Percentiles rank a stretch among this genome's conserved stretches.
Evolutionary conservation across 768 basidiomycete species (phyloP).

Genomic region (Ephemerocybe angulata): DNA sequence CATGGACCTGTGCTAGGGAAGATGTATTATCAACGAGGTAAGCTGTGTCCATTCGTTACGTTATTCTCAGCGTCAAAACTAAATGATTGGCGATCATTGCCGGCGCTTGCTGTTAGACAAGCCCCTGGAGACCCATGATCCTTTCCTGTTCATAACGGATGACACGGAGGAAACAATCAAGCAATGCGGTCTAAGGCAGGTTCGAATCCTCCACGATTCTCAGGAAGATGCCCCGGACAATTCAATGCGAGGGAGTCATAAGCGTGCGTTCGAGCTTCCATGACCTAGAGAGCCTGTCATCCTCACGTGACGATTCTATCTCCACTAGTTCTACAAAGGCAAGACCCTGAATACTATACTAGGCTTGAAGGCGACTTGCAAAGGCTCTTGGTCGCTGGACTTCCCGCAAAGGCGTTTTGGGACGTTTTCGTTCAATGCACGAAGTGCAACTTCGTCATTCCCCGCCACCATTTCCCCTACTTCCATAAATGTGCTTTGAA

Average conservation of each 20-base stretch:
- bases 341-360: neutral
- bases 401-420: neutral
- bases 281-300: neutral
- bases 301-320: neutral
- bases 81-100: too few species aligned
- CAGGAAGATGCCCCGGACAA: neutral
- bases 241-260: neutral
- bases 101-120: neutral
- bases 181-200: neutral
- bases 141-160: neutral
- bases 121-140: neutral
- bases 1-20: neutral
- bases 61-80: neutral
- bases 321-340: neutral
- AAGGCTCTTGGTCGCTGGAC: neutral
- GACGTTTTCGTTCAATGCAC: neutral
- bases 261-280: neutral
- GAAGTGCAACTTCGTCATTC: neutral
- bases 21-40: neutral
- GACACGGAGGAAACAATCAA: neutral
- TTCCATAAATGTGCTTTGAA: neutral
- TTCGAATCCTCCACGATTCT: neutral
- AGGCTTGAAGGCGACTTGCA: neutral
- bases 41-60: neutral
- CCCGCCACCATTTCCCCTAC: neutral